Conservation (phyloP, 129 eudicot genomes). For the Smallanthus sonchifolius region DNA sequence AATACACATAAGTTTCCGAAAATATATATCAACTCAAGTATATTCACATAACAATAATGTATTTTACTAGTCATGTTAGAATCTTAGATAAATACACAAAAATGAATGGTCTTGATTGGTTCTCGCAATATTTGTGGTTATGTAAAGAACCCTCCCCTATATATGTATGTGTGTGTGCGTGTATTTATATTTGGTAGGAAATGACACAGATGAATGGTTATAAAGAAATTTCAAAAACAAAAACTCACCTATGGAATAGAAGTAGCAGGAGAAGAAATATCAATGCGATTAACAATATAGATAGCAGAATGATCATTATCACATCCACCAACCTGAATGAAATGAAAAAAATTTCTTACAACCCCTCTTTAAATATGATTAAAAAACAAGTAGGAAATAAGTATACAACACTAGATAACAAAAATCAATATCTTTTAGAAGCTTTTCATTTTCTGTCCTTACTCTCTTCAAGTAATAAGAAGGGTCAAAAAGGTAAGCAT, state of each 20-base stretch:
- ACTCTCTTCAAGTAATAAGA: background rate
- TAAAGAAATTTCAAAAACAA: background rate
- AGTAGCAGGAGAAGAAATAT: slow-evolving; percentile 85
- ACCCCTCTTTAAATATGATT: slow-evolving; percentile 11
- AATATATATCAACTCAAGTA: too few species aligned
- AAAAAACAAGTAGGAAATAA: background rate
- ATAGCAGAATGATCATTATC: slow-evolving; percentile 60
- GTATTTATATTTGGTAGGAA: background rate
- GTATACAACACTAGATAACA: background rate
- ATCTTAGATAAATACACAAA: too few species aligned
- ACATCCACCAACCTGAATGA: slow-evolving; percentile 75
- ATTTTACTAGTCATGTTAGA: too few species aligned
- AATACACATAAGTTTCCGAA: too few species aligned
- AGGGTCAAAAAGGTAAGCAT: slow-evolving; percentile 18
- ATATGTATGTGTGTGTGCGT: background rate
- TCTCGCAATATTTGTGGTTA: too few species aligned
- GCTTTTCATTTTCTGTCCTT: background rate
- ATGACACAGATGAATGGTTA: background rate
- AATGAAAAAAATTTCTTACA: background rate
- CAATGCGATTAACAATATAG: slow-evolving; percentile 51
- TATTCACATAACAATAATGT: too few species aligned
- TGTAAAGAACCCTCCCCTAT: too few species aligned
- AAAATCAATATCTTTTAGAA: background rate
- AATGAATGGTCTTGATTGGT: too few species aligned
- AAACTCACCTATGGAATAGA: slow-evolving; percentile 71